Base-by-base conservation (phyloP, 2,329 filamentous ascomycete species). In the Nectriaceae sp. region DNA sequence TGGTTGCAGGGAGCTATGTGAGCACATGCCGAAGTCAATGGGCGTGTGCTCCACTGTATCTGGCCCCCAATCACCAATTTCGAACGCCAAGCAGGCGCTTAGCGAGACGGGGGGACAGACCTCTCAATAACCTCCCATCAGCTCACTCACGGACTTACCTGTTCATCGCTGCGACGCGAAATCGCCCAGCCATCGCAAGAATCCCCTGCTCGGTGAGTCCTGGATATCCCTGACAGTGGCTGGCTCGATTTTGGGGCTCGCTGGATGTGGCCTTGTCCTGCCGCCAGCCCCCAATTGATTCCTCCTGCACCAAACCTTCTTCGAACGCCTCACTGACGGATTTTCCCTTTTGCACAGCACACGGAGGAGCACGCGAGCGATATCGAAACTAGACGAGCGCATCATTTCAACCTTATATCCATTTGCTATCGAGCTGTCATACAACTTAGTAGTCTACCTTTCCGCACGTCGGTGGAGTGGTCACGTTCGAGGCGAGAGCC, bases 11-110 rank as follows among this genome's bases (percentile, higher is more conserved):
- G 59, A 47, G 43, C 57, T 41, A 50, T 55, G 57, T 50, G 61
- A 61, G 61, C 61, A 61, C 61, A 63, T 63, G 61, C 61, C 57
- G 56, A 49, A 50, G 46, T 57, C 50, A 53, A 60, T 56, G 53
- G 61, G 59, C 61, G 59, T 62, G 61, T 63, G 61, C 59, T 63
- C 61, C 61, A 63, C 59, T 61, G 56, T 63, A 47, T 54, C n/a
- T 19, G 10, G 19, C 33, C 42, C 21, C 42, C 31, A 62, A 60
- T 63, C 42, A 16, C 42, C 31, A 62, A 60, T 62, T 65, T 62
- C 52, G 53, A 61, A 62, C 58, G 60, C 62, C 62, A 62, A 65
- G 61, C 60, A 62, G 16, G 64, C 63, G 63, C 64, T 66, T 66
- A 66, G 63, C 62, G 62, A 65, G 48, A 53, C 54, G 46, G 53